Conservation (phyloP, 306 rosid genomes). For the Trifolium pratense region DNA sequence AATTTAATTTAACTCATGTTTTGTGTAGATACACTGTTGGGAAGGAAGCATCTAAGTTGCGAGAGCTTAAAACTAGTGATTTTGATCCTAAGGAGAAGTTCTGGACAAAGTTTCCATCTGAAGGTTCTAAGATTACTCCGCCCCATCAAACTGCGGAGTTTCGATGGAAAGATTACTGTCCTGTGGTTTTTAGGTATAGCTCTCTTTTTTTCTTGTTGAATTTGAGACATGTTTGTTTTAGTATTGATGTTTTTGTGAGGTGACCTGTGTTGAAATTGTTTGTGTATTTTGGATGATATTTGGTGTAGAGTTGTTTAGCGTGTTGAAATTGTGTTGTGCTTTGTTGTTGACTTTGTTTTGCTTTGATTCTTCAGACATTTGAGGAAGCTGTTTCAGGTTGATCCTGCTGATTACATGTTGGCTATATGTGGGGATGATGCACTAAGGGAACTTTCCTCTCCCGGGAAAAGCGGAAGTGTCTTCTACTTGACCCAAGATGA, state of each 20-base stretch:
- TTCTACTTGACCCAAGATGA: constrained; percentile 98
- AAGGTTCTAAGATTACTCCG: constrained; percentile 57
- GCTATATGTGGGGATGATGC: constrained; percentile 60
- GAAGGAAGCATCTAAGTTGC: constrained; percentile 68
- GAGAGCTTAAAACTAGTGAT: constrained; percentile 51
- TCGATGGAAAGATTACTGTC: constrained; percentile 63
- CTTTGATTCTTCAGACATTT: constrained; percentile 65
- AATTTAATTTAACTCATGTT: background rate
- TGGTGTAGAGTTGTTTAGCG: background rate
- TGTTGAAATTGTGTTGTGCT: background rate
- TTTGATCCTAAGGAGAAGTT: constrained; percentile 59
- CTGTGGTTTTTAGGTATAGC: constrained; percentile 51
- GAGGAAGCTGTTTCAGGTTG: constrained; percentile 63
- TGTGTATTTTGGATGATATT: constrained; percentile 14
- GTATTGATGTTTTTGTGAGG: background rate
- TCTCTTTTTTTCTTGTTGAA: background rate
- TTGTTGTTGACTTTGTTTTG: constrained; percentile 30
- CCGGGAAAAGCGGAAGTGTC: constrained; percentile 93
- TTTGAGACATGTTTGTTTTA: background rate
- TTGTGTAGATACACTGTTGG: constrained; percentile 54
- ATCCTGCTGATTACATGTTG: constrained; percentile 60
- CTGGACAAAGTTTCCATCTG: constrained; percentile 60
- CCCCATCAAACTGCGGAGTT: constrained; percentile 56
- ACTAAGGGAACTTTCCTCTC: constrained; percentile 69
- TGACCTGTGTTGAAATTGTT: background rate